These are phyloP conservation scores for Plantago lanceolata DNA, from an alignment of 305 asterid species.

Conservation along the genomic window DNA sequence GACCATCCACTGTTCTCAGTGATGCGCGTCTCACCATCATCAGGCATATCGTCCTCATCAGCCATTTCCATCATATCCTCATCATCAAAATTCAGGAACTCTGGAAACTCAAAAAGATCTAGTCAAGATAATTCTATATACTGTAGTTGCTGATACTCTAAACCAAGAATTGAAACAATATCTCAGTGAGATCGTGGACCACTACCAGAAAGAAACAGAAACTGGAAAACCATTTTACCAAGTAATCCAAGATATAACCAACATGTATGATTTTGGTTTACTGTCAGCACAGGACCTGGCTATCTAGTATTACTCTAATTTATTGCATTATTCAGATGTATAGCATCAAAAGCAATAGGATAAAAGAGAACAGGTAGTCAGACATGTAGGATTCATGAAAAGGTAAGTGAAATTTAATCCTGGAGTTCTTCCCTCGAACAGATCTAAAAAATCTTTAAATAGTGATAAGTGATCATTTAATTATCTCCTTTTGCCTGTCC, in stretches of 20 bases:
- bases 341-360: too few species aligned
- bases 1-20: constrained; percentile 95
- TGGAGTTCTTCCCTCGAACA: neutral
- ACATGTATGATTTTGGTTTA: too few species aligned
- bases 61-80: constrained; percentile 68
- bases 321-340: too few species aligned
- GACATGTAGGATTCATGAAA: too few species aligned
- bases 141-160: neutral
- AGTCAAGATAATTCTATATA: constrained; percentile 9
- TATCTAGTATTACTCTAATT: too few species aligned
- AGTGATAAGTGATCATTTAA: neutral
- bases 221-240: too few species aligned
- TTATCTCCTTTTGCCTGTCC: neutral
- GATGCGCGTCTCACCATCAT: constrained; percentile 51
- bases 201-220: too few species aligned
- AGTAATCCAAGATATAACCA: too few species aligned
- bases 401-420: neutral
- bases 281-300: too few species aligned
- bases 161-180: too few species aligned
- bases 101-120: constrained; percentile 42
- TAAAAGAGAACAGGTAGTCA: too few species aligned
- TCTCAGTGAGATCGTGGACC: too few species aligned
- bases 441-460: neutral
- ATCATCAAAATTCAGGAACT: constrained; percentile 78
- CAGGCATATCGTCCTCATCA: constrained; percentile 50